Percentiles rank a stretch among this genome's conserved stretches.
Conservation (phyloP, 192 early-diverging fungal species). For the Phycomyces nitens region DNA sequence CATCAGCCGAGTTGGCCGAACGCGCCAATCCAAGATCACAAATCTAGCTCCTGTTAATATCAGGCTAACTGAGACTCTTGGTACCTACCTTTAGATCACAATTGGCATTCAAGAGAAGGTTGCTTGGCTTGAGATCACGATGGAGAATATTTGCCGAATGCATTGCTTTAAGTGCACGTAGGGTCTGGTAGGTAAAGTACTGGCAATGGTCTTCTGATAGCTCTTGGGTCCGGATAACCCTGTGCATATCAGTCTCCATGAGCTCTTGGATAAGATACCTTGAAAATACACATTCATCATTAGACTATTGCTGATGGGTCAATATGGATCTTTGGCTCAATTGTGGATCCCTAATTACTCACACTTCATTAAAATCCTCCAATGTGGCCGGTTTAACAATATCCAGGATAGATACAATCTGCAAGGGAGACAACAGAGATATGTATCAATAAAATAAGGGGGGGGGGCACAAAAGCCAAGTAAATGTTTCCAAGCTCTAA, state of each 20-base stretch:
- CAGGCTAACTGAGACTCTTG: too few relatives aligned
- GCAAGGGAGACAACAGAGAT: constrained; percentile 4
- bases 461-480: too few relatives aligned
- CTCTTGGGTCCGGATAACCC: constrained; percentile 94
- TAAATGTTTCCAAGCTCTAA: too few relatives aligned
- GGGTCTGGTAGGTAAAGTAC: constrained; percentile 98
- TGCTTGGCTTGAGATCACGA: constrained; percentile 96
- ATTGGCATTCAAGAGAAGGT: constrained; percentile 86
- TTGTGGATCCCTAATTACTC: too few relatives aligned
- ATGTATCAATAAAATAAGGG: constrained; percentile 4
- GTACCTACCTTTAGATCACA: constrained; percentile 79
- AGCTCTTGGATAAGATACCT: constrained; percentile 93
- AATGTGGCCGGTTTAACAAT: constrained; percentile 79
- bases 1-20: constrained; percentile 76
- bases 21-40: constrained; percentile 99
- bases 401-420: constrained; percentile 92
- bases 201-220: constrained; percentile 96
- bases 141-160: constrained; percentile 97
- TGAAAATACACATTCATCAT: too few relatives aligned
- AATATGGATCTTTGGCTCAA: too few relatives aligned
- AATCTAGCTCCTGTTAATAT: too few relatives aligned
- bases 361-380: constrained; percentile 89
- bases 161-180: constrained; percentile 96
- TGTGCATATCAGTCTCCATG: constrained; percentile 99
- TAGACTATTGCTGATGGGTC: too few relatives aligned